Base-by-base conservation (phyloP, 345 rosid genomes). In the Combretum micranthum region DNA sequence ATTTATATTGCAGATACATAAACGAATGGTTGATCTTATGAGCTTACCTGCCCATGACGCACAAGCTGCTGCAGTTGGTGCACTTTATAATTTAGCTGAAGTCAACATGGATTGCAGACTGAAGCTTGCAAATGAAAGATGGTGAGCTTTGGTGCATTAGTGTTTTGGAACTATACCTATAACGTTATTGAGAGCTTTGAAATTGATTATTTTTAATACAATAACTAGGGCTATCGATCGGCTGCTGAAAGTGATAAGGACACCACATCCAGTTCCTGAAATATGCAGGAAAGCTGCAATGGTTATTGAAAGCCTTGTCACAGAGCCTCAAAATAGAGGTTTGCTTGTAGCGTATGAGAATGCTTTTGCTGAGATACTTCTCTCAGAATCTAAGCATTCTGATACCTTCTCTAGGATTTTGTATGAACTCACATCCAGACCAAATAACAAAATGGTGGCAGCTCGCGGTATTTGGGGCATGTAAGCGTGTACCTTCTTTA, bases 1-100 rank as follows among this genome's bases (percentile, higher is more conserved):
- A 37, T 53, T 32, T 7, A 46, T 19, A 21, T 51, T 72, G 82
- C 88, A 93, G 99, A 87, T 93, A 64, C 96, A 85, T 68, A 89
- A 72, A 75, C 89, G 96, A 19, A 69, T 93, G 51, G 84, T 93
- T 18, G 97, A 93, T 75, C 87, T 93, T 52, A 57, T 93, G 78
- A 93, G 91, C 83, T 62, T 72, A 39, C 91, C 54, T 25, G 87
- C 90, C 6, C 55, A 73, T 52, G 99, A 93, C 71, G 90, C 99
- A 21, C 99, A 93, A 82, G 97, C 96, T 14, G 97, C 97, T 55
- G 90, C 96, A 50, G 80, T 93, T 61, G 97, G 99, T 17, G 99
- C 99, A 20, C 85, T 93, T 17, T 89, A 93, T 69, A 93, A 89
- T 75, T 96, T 93, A 47, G 87, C 85, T 39, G 99, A 93, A 63